These are phyloP conservation scores for Hanseniaspora occidentalis DNA, from an alignment of 805 yeast genomes.

Conservation along the genomic window DNA sequence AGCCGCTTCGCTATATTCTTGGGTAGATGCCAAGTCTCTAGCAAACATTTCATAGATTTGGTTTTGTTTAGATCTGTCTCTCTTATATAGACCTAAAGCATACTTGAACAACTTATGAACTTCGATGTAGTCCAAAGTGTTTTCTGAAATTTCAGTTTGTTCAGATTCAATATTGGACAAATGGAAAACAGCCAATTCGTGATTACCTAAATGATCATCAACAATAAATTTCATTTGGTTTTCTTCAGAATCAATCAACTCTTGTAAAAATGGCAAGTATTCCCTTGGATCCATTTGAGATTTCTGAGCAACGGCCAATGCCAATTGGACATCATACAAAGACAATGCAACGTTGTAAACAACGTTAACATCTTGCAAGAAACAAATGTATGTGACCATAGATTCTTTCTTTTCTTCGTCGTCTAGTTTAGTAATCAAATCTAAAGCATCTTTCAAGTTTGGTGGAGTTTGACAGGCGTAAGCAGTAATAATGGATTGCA, in stretches of 20 bases:
- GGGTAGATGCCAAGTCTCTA: conserved; percentile 38
- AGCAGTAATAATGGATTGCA: conserved; percentile 78
- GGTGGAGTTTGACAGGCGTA: conserved; percentile 89
- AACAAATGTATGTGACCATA: conserved; percentile 73
- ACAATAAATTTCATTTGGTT: conserved; percentile 61
- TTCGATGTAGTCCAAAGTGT: conserved; percentile 55
- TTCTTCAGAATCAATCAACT: conserved; percentile 54
- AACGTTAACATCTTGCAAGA: conserved; percentile 77
- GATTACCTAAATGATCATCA: conserved; percentile 63
- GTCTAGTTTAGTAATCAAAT: conserved; percentile 41
- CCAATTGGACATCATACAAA: conserved; percentile 66
- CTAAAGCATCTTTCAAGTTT: conserved; percentile 62
- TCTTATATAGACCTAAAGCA: conserved; percentile 53
- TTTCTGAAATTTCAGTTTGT: conserved; percentile 30
- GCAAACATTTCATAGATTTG: conserved; percentile 53
- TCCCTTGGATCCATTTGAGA: conserved; percentile 98
- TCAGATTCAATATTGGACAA: conserved; percentile 36
- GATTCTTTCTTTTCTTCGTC: conserved; percentile 41
- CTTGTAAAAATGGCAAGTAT: conserved; percentile 82
- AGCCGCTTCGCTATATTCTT: conserved; percentile 65
- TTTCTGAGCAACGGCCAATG: conserved; percentile 83
- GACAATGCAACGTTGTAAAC: conserved; percentile 73
- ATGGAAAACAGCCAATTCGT: conserved; percentile 56
- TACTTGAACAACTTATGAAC: conserved; percentile 55
- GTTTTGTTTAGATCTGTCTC: conserved; percentile 42